Base-by-base conservation (phyloP, 78 protist species). In the Dictyostelium discoideum region DNA sequence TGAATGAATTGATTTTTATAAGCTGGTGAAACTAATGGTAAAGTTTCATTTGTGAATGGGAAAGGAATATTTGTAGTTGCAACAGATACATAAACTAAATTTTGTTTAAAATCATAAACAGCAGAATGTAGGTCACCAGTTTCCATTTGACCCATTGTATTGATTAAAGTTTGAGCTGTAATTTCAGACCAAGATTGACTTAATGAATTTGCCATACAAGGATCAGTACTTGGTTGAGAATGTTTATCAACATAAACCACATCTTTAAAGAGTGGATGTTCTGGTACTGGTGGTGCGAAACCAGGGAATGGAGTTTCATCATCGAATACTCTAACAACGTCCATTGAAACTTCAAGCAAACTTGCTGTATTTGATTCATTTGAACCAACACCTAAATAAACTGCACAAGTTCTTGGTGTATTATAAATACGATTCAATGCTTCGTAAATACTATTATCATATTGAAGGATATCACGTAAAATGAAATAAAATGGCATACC, bases 401-500 rank as follows among this genome's bases (percentile, higher is more conserved):
- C 67, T 40, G 96, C 24, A 85, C 97, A 96, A 6, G 97, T 96
- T 69, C 94, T 57, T 29, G 69, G 42, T 24, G 77, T 54, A 84
- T 84, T 83, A 39, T 83, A 13, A 8, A 96, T 57, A 63, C 95
- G 84, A 88, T 29, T 88, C 26, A 89, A 4, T 11, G 96, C 96
- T 72, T 93, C 97, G 3, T 42, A 39, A 6, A 85, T 11, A 13
- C 74, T 74, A 54, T 60, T 80, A n/a, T 89, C 96, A 54, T 65
- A 92, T 72, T 92, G 95, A 22, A 88, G 42, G 0, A 92, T 80
- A n/a, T 96, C 92, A 24, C 92, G 85, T 24, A 92, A 9, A 11
- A 94, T 20, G 20, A 93, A 96, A 54, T 37, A 57, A 69, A 84
- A 96, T 78, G 97, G 97, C 24, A 46, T 69, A 20, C 97, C 97